These are phyloP conservation scores for Ogataea neopini DNA, from an alignment of 805 yeast genomes.

Conservation along the genomic window DNA sequence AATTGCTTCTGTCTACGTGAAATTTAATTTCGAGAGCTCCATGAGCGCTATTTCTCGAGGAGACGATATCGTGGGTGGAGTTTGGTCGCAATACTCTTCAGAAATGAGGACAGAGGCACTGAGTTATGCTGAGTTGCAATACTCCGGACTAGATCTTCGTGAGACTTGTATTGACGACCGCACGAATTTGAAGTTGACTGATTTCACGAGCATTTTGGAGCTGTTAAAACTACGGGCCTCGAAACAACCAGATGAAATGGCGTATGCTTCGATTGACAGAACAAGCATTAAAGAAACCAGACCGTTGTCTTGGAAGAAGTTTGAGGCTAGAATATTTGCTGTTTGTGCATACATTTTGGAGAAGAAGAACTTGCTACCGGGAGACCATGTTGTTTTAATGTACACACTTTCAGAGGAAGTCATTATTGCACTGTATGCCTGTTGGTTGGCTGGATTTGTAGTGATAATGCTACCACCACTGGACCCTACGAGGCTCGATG, in stretches of 20 bases:
- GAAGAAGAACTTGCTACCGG: conserved; percentile 63
- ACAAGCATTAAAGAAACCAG: conserved; percentile 48
- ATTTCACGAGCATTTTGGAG: conserved; percentile 69
- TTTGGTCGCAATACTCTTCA: conserved; percentile 81
- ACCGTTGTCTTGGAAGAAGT: conserved; percentile 74
- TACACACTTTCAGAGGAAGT: conserved; percentile 88
- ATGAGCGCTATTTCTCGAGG: conserved; percentile 70
- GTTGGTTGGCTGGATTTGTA: conserved; percentile 75
- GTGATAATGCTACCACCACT: conserved; percentile 78
- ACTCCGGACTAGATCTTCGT: conserved; percentile 78
- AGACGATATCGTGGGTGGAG: conserved; percentile 74
- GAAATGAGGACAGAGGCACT: conserved; percentile 61
- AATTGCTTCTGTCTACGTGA: conserved; percentile 77
- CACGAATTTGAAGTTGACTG: conserved; percentile 70
- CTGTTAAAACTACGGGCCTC: conserved; percentile 76
- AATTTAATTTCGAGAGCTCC: conserved; percentile 68
- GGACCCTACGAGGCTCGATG: conserved; percentile 57
- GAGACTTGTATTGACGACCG: conserved; percentile 76
- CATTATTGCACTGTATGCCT: conserved; percentile 80
- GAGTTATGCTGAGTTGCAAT: conserved; percentile 67
- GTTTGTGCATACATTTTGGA: conserved; percentile 69
- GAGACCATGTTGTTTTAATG: conserved; percentile 76
- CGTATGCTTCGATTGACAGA: conserved; percentile 51
- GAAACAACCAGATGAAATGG: conserved; percentile 76
- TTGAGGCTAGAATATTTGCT: conserved; percentile 75